Conservation (phyloP, 1,139 yeast species). For the Nakaseomyces nivariensis region DNA sequence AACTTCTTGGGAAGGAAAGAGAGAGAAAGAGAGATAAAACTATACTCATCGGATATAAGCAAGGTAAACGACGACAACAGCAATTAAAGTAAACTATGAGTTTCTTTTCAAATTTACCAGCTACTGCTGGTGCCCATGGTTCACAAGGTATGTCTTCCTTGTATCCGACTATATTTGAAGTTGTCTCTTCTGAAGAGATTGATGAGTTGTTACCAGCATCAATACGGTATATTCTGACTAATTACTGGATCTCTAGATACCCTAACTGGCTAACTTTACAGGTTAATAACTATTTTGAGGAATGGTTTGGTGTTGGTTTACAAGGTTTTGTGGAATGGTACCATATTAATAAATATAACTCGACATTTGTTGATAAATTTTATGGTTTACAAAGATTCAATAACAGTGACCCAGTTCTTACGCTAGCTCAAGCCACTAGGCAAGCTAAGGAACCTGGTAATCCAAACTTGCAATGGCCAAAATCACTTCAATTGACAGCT, state of each 20-base stretch:
- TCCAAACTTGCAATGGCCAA: slow-evolving; percentile 15
- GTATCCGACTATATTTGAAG: slow-evolving; percentile 29
- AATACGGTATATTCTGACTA: slow-evolving; percentile 65
- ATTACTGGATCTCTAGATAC: slow-evolving; percentile 61
- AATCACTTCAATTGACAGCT: slow-evolving; percentile 38
- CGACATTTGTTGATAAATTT: slow-evolving; percentile 84
- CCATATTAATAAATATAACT: slow-evolving; percentile 65
- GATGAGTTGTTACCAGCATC: slow-evolving; percentile 76
- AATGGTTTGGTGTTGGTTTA: slow-evolving; percentile 43
- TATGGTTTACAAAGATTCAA: slow-evolving; percentile 73
- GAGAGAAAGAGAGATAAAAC: too few species aligned
- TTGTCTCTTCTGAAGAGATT: slow-evolving; percentile 71
- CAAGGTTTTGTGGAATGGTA: slow-evolving; percentile 67
- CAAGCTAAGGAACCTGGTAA: slow-evolving; percentile 2
- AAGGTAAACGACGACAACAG: background rate
- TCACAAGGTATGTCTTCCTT: slow-evolving; percentile 7
- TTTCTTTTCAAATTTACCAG: slow-evolving; percentile 26
- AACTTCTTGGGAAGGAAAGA: too few species aligned
- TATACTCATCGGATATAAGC: background rate
- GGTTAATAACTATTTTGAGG: slow-evolving; percentile 67
- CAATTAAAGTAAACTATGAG: slow-evolving; percentile 13
- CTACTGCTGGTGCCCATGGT: slow-evolving; percentile 7
- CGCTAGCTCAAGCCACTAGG: slow-evolving; percentile 15
- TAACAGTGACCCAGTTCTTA: slow-evolving; percentile 27
- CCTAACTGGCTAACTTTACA: slow-evolving; percentile 59